phyloP scores from a whole-genome alignment of 768 basidiomycete species.

The Russula sp. region DNA sequence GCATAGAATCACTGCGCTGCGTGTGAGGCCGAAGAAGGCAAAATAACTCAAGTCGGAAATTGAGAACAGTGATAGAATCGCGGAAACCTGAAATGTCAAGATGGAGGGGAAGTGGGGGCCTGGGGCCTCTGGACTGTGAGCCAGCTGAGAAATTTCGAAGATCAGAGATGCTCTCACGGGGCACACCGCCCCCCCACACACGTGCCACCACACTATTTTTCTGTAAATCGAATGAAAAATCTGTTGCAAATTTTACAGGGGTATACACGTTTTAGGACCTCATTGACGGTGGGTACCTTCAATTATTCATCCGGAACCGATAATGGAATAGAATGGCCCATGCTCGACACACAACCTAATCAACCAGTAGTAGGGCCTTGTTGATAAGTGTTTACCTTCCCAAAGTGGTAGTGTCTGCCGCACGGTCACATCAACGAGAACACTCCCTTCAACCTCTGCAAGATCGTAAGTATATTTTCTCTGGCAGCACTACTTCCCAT shows the following conservation, averaged over 20 bases:
- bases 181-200: neutral
- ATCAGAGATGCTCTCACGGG: constrained; percentile 5
- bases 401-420: neutral
- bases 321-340: no score
- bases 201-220: constrained; percentile 8
- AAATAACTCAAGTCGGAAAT: neutral
- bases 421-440: constrained; percentile 8
- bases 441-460: constrained; percentile 43
- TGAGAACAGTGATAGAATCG: neutral
- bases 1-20: constrained; percentile 36
- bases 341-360: no score
- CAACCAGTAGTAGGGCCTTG: neutral
- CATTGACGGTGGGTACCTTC: neutral
- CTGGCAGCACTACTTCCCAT: constrained; percentile 21
- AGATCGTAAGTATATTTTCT: constrained; percentile 44
- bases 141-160: no score
- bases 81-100: neutral
- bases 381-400: constrained; percentile 22
- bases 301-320: neutral
- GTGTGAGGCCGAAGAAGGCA: neutral
- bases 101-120: neutral
- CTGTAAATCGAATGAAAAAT: neutral
- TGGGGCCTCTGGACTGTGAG: no score
- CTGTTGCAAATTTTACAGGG: neutral
- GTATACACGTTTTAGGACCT: neutral